phyloP scores from a whole-genome alignment of 2,329 filamentous ascomycete species.

The Colletotrichum caudatum region DNA sequence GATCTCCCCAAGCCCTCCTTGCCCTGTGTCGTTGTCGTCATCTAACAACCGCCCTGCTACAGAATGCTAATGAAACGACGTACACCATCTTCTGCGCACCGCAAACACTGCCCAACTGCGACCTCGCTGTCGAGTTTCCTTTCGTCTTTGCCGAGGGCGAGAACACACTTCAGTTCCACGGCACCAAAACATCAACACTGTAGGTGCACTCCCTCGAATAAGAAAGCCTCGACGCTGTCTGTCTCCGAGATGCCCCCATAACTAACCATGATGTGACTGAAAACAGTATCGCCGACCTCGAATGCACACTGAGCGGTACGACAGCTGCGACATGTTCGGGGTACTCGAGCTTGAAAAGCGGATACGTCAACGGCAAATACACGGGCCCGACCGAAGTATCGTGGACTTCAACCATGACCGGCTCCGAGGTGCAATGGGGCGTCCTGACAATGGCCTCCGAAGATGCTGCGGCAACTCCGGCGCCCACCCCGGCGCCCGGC shows the following conservation, averaged over 20 bases:
- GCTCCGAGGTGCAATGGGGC: conserved; percentile 58
- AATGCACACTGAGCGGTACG: conserved; percentile 56
- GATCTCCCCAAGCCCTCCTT: background rate
- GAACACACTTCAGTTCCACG: conserved; percentile 58
- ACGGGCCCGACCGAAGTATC: conserved; percentile 58
- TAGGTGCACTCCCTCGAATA: conserved; percentile 45
- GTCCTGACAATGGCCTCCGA: conserved; percentile 57
- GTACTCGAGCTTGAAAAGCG: conserved; percentile 58
- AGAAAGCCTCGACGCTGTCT: conserved; percentile 9
- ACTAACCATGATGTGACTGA: background rate
- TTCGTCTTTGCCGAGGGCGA: conserved; percentile 62
- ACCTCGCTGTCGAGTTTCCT: conserved; percentile 59
- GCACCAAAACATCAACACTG: conserved; percentile 58
- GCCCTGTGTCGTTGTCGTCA: background rate
- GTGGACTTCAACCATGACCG: conserved; percentile 60
- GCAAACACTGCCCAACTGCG: conserved; percentile 55
- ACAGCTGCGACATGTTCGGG: conserved; percentile 62
- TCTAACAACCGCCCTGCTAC: conserved; percentile 28
- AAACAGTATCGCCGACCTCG: conserved; percentile 58
- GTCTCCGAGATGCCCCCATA: background rate
- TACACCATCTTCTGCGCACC: conserved; percentile 64
- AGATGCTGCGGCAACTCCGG: conserved; percentile 44
- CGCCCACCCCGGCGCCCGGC: conserved; percentile 14
- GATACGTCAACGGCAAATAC: conserved; percentile 53
- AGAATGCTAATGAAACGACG: conserved; percentile 57